Percentiles rank a stretch among this genome's conserved stretches.
These are phyloP conservation scores for Phytophthora foliorum DNA, from an alignment of 352 stramenopile genomes.

Conservation along the genomic window DNA sequence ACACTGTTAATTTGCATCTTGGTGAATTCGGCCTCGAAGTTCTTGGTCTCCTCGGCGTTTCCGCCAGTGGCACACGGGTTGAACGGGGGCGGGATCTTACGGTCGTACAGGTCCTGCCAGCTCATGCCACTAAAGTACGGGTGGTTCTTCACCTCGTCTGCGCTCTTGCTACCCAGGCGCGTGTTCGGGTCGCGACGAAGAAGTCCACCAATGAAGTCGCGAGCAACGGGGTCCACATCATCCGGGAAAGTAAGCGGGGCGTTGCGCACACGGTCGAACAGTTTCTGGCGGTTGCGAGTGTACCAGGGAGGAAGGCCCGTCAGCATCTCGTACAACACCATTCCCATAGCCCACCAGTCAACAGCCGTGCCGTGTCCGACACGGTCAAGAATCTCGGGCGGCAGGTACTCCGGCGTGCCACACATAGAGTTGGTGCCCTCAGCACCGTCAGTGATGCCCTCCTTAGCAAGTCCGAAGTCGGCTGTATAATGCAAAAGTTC, in stretches of 20 bases:
- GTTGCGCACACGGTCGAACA: slow-evolving; percentile 92
- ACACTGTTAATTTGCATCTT: slow-evolving; percentile 92
- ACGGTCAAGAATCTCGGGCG: slow-evolving; percentile 92
- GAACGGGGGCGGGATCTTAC: slow-evolving; percentile 87
- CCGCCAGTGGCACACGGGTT: slow-evolving; percentile 79
- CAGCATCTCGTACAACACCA: slow-evolving; percentile 96
- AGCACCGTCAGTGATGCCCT: slow-evolving; percentile 85
- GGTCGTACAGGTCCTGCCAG: slow-evolving; percentile 86
- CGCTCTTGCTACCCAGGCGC: slow-evolving; percentile 78
- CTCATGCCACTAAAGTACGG: slow-evolving; percentile 86
- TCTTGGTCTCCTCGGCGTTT: slow-evolving; percentile 84
- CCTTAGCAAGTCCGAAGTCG: slow-evolving; percentile 91
- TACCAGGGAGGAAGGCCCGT: slow-evolving; percentile 94
- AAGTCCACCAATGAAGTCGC: slow-evolving; percentile 85
- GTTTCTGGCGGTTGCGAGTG: slow-evolving; percentile 93
- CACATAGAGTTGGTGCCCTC: slow-evolving; percentile 92
- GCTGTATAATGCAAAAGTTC: slow-evolving; percentile 35
- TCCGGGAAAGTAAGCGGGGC: slow-evolving; percentile 91
- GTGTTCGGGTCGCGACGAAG: slow-evolving; percentile 86
- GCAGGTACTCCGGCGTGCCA: slow-evolving; percentile 94
- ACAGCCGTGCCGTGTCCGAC: slow-evolving; percentile 92
- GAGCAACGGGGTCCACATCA: slow-evolving; percentile 75
- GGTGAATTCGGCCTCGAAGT: slow-evolving; percentile 93
- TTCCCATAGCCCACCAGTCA: slow-evolving; percentile 94
- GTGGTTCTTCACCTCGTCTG: slow-evolving; percentile 89